Evolutionary conservation across 2,329 filamentous ascomycete species (phyloP).

Genomic region (Nectriaceae sp.): DNA sequence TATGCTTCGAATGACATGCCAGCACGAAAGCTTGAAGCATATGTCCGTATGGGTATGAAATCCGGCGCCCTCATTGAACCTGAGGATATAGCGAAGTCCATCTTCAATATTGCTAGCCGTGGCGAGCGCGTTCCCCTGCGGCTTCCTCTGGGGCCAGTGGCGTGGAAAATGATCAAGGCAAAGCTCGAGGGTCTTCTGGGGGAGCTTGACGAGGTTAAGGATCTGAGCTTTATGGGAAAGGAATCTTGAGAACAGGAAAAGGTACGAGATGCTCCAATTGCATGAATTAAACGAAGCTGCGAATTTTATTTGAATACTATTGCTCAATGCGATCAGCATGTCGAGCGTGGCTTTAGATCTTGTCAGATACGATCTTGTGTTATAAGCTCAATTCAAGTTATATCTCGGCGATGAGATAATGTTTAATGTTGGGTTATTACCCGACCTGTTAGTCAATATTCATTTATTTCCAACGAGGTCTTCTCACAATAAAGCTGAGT

Average conservation of each 20-base stretch:
- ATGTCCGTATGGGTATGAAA: conserved; percentile 1
- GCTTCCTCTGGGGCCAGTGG: conserved; percentile 42
- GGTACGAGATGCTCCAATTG: too few species aligned
- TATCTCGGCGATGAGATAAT: too few species aligned
- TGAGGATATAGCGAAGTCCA: conserved; percentile 35
- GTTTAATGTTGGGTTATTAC: too few species aligned
- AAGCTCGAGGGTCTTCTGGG: conserved; percentile 30
- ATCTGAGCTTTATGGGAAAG: neutral
- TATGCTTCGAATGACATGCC: conserved; percentile 38
- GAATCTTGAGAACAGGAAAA: neutral
- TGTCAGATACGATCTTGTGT: too few species aligned
- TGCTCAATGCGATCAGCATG: too few species aligned
- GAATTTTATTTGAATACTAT: too few species aligned
- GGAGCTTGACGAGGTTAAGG: neutral
- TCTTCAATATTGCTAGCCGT: conserved; percentile 36
- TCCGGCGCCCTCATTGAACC: conserved; percentile 32
- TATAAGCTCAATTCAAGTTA: too few species aligned
- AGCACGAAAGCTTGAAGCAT: conserved; percentile 19
- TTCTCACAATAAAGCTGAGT: too few species aligned
- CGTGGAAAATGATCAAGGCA: conserved; percentile 35
- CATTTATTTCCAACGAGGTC: too few species aligned
- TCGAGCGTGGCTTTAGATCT: too few species aligned
- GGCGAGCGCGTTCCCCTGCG: conserved; percentile 41
- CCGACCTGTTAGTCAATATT: too few species aligned
- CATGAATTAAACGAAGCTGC: too few species aligned